Conservation (phyloP, 495 filamentous ascomycete species). For the Jackrogersella minutella region DNA sequence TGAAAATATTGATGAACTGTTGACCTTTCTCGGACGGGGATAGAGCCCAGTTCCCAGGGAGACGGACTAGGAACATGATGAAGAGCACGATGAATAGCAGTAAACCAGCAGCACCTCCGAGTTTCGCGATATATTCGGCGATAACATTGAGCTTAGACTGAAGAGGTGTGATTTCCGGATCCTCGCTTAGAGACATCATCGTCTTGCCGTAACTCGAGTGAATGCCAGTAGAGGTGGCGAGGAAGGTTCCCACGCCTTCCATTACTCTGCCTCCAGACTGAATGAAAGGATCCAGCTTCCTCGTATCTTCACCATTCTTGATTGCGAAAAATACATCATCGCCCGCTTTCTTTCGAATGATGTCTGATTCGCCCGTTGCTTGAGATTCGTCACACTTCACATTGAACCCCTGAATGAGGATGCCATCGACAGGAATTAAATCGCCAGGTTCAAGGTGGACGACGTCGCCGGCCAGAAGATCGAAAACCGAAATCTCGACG, state of each 20-base stretch:
- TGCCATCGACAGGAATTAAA: conserved; percentile 77
- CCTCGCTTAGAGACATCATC: conserved; percentile 90
- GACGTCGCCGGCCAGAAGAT: conserved; percentile 76
- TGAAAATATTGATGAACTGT: conserved; percentile 89
- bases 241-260: conserved; percentile 86
- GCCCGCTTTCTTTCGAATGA: conserved; percentile 73
- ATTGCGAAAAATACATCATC: conserved; percentile 85
- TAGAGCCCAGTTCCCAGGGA: conserved; percentile 61
- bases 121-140: conserved; percentile 92
- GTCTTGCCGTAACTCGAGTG: conserved; percentile 90
- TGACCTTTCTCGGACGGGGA: conserved; percentile 81
- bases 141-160: conserved; percentile 91
- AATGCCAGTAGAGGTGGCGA: conserved; percentile 88
- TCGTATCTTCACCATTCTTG: conserved; percentile 73
- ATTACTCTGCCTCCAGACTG: conserved; percentile 91
- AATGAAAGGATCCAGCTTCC: conserved; percentile 93
- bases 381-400: conserved; percentile 85
- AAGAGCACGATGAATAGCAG: conserved; percentile 91
- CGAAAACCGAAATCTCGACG: conserved; percentile 72
- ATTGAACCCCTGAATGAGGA: conserved; percentile 74
- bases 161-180: conserved; percentile 90
- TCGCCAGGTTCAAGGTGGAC: conserved; percentile 79
- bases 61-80: conserved; percentile 81
- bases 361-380: conserved; percentile 85
- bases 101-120: conserved; percentile 83